Evolutionary conservation across 306 rosid genomes (phyloP).

Genomic region (Dalbergia oliveri): DNA sequence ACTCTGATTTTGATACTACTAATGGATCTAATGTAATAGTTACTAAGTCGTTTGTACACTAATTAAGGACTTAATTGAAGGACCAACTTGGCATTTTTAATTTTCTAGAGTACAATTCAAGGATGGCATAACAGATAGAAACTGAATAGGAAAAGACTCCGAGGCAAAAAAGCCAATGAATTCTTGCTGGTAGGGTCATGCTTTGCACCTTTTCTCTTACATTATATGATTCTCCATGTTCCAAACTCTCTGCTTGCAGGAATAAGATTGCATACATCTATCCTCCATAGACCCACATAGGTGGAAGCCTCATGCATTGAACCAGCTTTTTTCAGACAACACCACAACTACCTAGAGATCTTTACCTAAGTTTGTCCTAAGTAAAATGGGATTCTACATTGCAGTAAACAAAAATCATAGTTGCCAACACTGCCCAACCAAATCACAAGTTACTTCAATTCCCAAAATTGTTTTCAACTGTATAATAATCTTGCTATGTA

Average conservation of each 20-base stretch:
- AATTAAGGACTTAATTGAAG: constrained; percentile 27
- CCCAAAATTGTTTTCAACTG: background rate
- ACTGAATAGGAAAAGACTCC: background rate
- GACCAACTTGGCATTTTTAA: background rate
- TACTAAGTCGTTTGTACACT: background rate
- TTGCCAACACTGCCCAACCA: background rate
- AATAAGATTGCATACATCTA: no score
- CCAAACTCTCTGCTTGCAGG: no score
- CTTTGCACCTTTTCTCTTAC: background rate
- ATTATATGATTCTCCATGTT: background rate
- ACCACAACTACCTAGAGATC: no score
- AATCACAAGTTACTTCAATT: background rate
- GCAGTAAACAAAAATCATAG: background rate
- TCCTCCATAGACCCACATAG: no score
- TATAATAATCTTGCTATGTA: background rate
- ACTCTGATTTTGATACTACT: background rate
- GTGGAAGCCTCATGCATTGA: no score
- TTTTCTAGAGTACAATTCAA: constrained; percentile 12
- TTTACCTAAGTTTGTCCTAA: background rate
- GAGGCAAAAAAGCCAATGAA: constrained; percentile 16
- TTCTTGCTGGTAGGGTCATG: constrained; percentile 5
- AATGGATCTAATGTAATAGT: background rate
- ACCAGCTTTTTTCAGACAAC: no score
- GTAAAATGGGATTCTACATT: background rate
- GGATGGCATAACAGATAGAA: background rate